A percentile compares a stretch with the other conserved stretches of the same genome.
Conservation (phyloP, 768 basidiomycete genomes). For the Psilocybe azurescens region DNA sequence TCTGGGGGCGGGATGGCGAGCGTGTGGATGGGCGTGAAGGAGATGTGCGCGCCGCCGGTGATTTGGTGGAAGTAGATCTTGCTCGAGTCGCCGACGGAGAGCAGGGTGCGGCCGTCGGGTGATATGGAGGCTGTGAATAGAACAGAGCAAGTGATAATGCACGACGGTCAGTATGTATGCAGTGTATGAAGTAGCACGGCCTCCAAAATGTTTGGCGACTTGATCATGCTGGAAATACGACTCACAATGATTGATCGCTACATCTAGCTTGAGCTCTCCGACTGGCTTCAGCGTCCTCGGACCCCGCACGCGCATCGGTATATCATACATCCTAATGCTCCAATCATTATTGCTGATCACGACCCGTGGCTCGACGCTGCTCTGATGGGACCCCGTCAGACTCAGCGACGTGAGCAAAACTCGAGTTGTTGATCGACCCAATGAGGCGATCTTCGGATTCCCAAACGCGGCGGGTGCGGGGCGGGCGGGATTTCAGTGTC, state of each 20-base stretch:
- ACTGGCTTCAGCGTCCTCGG: constrained; percentile 45
- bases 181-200: too few relatives aligned
- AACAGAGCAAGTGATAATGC: too few relatives aligned
- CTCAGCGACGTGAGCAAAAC: constrained; percentile 56
- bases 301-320: constrained; percentile 54
- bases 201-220: too few relatives aligned
- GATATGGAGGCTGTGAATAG: constrained; percentile 76
- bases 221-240: constrained; percentile 7
- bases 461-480: constrained; percentile 48
- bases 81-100: constrained; percentile 91
- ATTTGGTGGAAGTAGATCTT: constrained; percentile 85
- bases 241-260: constrained; percentile 85
- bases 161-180: too few relatives aligned
- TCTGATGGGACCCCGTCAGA: constrained; percentile 52
- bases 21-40: constrained; percentile 71
- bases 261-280: constrained; percentile 61
- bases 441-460: constrained; percentile 55
- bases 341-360: constrained; percentile 89
- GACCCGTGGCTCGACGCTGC: constrained; percentile 75
- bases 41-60: constrained; percentile 61
- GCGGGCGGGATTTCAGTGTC: background rate
- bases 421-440: constrained; percentile 85
- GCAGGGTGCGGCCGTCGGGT: constrained; percentile 83
- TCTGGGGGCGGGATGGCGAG: constrained; percentile 68
- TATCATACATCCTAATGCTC: constrained; percentile 80